Evolutionary conservation across 768 basidiomycete genomes (phyloP).

Genomic region (Collybia nuda): DNA sequence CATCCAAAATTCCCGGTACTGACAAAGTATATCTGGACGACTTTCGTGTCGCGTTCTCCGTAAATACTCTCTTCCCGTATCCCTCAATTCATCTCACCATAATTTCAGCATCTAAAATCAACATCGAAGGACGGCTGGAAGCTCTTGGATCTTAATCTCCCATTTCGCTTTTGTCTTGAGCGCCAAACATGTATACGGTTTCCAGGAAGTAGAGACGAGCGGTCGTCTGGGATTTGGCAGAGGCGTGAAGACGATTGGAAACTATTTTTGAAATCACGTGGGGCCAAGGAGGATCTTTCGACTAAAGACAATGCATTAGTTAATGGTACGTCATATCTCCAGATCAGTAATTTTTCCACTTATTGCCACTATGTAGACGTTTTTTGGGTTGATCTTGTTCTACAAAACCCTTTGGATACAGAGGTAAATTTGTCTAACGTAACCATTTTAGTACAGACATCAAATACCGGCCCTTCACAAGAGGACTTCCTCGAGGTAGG

Average conservation of each 20-base stretch:
- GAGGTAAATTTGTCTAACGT: conserved; percentile 70
- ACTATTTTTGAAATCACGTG: conserved; percentile 53
- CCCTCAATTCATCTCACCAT: neutral
- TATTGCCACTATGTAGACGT: conserved; percentile 43
- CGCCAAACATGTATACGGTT: conserved; percentile 59
- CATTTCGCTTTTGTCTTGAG: conserved; percentile 64
- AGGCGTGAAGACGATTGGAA: conserved; percentile 66
- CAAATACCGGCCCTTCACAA: conserved; percentile 24
- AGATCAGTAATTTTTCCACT: neutral
- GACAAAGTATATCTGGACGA: conserved; percentile 84
- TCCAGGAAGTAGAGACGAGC: conserved; percentile 45
- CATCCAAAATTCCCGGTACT: conserved; percentile 31
- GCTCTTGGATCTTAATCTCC: conserved; percentile 52
- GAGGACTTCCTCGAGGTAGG: conserved; percentile 54
- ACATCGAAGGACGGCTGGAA: conserved; percentile 47
- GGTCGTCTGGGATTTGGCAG: conserved; percentile 54
- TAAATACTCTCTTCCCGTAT: conserved; percentile 30
- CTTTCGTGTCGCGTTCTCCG: conserved; percentile 83
- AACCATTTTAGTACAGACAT: conserved; percentile 51
- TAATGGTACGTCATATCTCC: conserved; percentile 44
- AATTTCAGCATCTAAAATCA: conserved; percentile 65
- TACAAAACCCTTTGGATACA: conserved; percentile 73
- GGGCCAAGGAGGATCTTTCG: conserved; percentile 53
- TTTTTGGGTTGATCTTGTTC: conserved; percentile 73
- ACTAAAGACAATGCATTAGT: conserved; percentile 59